These are phyloP conservation scores for Prototheca stagnorum DNA, from an alignment of 163 green algal species.

Conservation along the genomic window DNA sequence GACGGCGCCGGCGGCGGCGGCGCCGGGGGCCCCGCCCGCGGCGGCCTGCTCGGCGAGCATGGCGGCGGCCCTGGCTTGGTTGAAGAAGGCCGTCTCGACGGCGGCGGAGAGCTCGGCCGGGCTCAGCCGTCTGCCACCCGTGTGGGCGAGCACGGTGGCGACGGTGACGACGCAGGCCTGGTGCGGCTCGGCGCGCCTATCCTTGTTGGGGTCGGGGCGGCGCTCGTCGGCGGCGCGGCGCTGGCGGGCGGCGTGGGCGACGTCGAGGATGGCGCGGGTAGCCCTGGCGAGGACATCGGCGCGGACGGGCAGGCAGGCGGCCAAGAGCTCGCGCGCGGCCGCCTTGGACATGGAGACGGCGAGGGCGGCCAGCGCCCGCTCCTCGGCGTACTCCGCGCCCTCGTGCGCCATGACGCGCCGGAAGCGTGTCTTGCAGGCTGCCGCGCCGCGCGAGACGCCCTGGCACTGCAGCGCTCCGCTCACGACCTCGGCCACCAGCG, in stretches of 20 bases:
- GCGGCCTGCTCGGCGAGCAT: conserved; percentile 10
- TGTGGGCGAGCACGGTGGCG: conserved; percentile 5
- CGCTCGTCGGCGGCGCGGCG: conserved; percentile 13
- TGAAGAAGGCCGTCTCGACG: conserved; percentile 8
- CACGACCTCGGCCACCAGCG: conserved; percentile 44
- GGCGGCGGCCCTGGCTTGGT: conserved; percentile 10
- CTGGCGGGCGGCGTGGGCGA: conserved; percentile 10
- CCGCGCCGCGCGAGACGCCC: conserved; percentile 18
- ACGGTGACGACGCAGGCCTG: conserved; percentile 3
- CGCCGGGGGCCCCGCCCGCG: no score
- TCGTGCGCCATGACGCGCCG: conserved; percentile 10
- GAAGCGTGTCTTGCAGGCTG: conserved; percentile 27
- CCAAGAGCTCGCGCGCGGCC: conserved; percentile 19
- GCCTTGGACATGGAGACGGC: conserved; percentile 9
- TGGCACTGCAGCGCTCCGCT: conserved; percentile 14
- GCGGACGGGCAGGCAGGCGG: conserved; percentile 12
- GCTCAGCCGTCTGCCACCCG: conserved; percentile 7
- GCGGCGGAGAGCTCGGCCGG: conserved; percentile 13
- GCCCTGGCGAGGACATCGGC: conserved; percentile 15
- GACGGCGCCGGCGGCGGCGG: no score
- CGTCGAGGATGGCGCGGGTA: conserved; percentile 14
- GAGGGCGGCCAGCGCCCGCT: conserved; percentile 11
- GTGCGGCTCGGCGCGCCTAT: conserved; percentile 8
- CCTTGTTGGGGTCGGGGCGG: conserved; percentile 4
- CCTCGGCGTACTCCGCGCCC: conserved; percentile 12